Evolutionary conservation across 1,284 basidiomycete genomes (phyloP).

Genomic region (Singerocomus inundabilis): DNA sequence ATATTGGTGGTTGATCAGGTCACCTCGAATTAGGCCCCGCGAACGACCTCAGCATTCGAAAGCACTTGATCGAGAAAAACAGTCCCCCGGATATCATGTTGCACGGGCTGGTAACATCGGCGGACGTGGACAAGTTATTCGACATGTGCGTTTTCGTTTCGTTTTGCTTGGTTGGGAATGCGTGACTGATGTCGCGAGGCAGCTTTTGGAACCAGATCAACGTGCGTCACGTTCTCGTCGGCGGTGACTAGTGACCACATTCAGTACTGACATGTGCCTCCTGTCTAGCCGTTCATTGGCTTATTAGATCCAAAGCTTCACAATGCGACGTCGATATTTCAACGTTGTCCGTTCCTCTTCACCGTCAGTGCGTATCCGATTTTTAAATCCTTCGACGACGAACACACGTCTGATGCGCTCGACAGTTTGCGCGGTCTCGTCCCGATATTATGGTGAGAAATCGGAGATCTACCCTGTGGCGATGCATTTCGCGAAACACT

Average conservation of each 20-base stretch:
- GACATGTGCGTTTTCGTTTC: conserved; percentile 59
- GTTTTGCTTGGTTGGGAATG: background rate
- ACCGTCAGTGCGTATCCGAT: conserved; percentile 63
- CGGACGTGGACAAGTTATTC: conserved; percentile 81
- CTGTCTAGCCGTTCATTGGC: conserved; percentile 63
- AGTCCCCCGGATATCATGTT: conserved; percentile 82
- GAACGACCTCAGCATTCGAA: conserved; percentile 64
- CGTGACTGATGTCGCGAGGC: conserved; percentile 8
- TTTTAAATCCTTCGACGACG: background rate
- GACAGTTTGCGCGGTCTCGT: conserved; percentile 76
- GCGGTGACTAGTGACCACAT: background rate
- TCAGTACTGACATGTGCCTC: conserved; percentile 5
- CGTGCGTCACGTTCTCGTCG: conserved; percentile 40
- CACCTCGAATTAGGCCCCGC: conserved; percentile 56
- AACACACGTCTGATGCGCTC: conserved; percentile 1
- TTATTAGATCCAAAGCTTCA: conserved; percentile 73
- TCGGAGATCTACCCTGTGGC: conserved; percentile 80
- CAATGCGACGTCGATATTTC: conserved; percentile 68
- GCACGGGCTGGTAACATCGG: conserved; percentile 74
- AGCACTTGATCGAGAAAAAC: conserved; percentile 74
- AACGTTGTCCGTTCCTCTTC: conserved; percentile 78
- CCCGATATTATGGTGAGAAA: conserved; percentile 71
- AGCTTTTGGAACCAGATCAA: conserved; percentile 73
- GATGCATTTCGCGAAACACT: conserved; percentile 84
- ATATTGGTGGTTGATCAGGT: background rate